Evolutionary conservation across 192 early-diverging fungal species (phyloP).

Genomic region (Obelidium mucronatum): DNA sequence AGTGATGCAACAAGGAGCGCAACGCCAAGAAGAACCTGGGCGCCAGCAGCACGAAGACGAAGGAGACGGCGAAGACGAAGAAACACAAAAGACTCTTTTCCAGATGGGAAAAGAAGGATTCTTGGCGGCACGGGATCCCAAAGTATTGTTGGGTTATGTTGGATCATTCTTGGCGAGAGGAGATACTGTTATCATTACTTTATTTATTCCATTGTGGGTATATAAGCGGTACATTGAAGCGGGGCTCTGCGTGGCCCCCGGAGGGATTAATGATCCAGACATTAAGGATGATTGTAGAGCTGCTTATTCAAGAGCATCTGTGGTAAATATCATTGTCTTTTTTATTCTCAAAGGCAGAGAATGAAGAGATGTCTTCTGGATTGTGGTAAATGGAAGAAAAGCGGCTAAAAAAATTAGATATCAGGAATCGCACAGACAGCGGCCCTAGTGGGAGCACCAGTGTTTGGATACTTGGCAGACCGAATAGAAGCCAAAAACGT

Average conservation of each 20-base stretch:
- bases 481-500: constrained; percentile 19
- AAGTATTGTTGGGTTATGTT: constrained; percentile 67
- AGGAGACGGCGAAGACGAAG: neutral
- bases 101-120: constrained; percentile 62
- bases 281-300: constrained; percentile 47
- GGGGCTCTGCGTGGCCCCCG: constrained; percentile 54
- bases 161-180: constrained; percentile 75
- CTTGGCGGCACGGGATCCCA: constrained; percentile 64
- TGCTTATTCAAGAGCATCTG: constrained; percentile 49
- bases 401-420: neutral
- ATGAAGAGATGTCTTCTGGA: neutral
- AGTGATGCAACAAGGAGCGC: too few species aligned
- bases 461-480: constrained; percentile 53
- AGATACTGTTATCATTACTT: constrained; percentile 73
- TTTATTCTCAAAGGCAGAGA: neutral
- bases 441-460: constrained; percentile 67
- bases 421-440: constrained; percentile 43
- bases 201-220: constrained; percentile 72
- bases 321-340: constrained; percentile 11
- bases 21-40: too few species aligned
- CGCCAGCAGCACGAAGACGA: too few species aligned
- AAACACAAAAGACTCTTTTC: neutral
- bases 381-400: neutral
- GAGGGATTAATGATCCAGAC: constrained; percentile 45
- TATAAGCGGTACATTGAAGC: constrained; percentile 63